A percentile compares a stretch with the other conserved stretches of the same genome.
Conservation (phyloP, 2,329 filamentous ascomycete genomes). For the Tricladium varicosporioides region DNA sequence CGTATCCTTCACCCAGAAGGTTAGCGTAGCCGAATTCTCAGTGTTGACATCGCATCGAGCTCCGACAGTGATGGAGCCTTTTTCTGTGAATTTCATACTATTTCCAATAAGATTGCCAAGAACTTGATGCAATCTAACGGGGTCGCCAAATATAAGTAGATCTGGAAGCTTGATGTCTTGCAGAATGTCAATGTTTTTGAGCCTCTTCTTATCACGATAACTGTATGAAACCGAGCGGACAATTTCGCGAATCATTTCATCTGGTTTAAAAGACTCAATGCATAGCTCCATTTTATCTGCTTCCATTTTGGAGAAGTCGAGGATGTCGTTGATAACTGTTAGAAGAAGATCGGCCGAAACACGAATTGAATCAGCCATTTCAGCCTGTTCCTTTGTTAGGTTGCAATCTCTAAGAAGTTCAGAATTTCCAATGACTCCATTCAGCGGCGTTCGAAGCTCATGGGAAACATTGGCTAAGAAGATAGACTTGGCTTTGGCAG, state of each 20-base stretch:
- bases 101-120: constrained; percentile 86
- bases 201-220: constrained; percentile 60
- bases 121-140: constrained; percentile 65
- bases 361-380: constrained; percentile 85
- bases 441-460: constrained; percentile 78
- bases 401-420: constrained; percentile 77
- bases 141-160: constrained; percentile 68
- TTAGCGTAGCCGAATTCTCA: constrained; percentile 67
- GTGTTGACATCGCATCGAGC: constrained; percentile 72
- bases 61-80: constrained; percentile 80
- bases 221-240: constrained; percentile 66
- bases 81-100: constrained; percentile 89
- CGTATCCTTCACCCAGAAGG: constrained; percentile 84
- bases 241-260: constrained; percentile 64
- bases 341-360: constrained; percentile 82
- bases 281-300: constrained; percentile 83
- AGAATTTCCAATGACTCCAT: constrained; percentile 85
- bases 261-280: constrained; percentile 65
- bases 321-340: constrained; percentile 93
- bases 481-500: constrained; percentile 78
- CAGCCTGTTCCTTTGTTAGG: constrained; percentile 72
- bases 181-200: constrained; percentile 61
- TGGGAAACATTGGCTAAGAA: constrained; percentile 80
- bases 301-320: constrained; percentile 94
- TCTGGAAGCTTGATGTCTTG: constrained; percentile 68